Base-by-base conservation (phyloP, 73 alveolate genomes). In the Paramecium sonneborni region DNA sequence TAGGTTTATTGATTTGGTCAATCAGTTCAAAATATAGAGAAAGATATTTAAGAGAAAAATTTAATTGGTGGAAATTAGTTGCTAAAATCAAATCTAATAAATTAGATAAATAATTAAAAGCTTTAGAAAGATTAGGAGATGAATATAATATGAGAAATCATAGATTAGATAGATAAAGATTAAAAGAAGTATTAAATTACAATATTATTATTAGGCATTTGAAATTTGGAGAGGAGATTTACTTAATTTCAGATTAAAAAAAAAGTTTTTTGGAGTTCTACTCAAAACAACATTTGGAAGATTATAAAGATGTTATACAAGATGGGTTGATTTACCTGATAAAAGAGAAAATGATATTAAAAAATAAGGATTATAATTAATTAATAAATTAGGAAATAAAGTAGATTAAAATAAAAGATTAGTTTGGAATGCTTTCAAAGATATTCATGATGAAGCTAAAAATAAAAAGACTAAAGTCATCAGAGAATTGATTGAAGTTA, bases 401-500 rank as follows among this genome's bases (percentile, higher is more conserved):
- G 58, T 37, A 12, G 56, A 74, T 11, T 34, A 34, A 28, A 23
- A 34, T 34, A 37, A 23, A 34, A 74, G 58, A 37, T 74, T 74
- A 74, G 87, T 74, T 34, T 74, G 87, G 87, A 74, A 74, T 74
- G 37, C 37, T 6, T 74, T 74, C 58, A 74, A 34, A 12, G 87
- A 74, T 10, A n/a, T 74, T 37, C 55, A 74, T 39, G 58, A 34
- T 37, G 56, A 34, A 37, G 87, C 87, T 12, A 74, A 74, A 37
- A 74, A 74, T 74, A 74, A 74, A 39, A 74, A 74, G 32, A 74
- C 87, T 4, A 74, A 74, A 39, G 87, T 74, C 10, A 74, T 74
- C 7, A 74, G 87, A 37, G 87, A 74, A 74, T 39, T 74, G 57
- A 74, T 74, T 34, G 87, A 74, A 74, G 87, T 74, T 11, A 74